Evolutionary conservation across 1,284 basidiomycete genomes (phyloP), one percentile per base, ranked within the genome.

Genomic region (Peniophora sp.): DNA sequence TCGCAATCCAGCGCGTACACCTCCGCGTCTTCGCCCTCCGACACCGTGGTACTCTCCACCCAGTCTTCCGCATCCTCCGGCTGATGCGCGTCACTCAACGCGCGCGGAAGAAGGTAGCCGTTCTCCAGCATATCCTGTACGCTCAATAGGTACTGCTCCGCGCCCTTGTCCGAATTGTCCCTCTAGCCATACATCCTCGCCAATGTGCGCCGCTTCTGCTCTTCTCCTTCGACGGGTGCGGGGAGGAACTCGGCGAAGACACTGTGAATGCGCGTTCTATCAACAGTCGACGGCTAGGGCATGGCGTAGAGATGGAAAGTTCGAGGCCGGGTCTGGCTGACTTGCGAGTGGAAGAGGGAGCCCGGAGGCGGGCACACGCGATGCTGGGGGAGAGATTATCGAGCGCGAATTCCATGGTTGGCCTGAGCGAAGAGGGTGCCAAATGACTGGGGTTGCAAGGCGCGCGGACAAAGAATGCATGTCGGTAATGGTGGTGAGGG

Each of bases 51-150:
- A 32, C 27, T 32, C 68, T 97, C 90, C 9, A 89, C 69, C 83
- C 79, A 88, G 22, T 72, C 81, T 17, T 58, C 60, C 25, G 75
- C 74, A 63, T 77, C 84, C 60, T 81, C 69, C 55, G 83, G 87
- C 27, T 32, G 27, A 32, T 32, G 27, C 2, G 81, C 69, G 54
- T 86, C 80, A 14, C 82, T 75, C 67, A 90, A 72, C 61, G 93
- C 92, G 2, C 83, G 82, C 16, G 92, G 89, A 50, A 93, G 69
- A 0, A 85, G 86, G 61, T 95, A 97, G 50, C 92, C 89, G 61
- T 96, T 92, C 61, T 93, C 89, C 47, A 87, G 73, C 90, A 97
- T 94, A 62, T 93, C 85, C 52, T 90, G 83, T 9, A 84, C 69
- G 0, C 83, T 80, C 20, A 96, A 73, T 43, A 92, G 63, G 66